Percentiles rank a stretch among this genome's conserved stretches.
phyloP scores from a whole-genome alignment of 2,329 filamentous ascomycete species.

The Neodidymelliopsis sp. region DNA sequence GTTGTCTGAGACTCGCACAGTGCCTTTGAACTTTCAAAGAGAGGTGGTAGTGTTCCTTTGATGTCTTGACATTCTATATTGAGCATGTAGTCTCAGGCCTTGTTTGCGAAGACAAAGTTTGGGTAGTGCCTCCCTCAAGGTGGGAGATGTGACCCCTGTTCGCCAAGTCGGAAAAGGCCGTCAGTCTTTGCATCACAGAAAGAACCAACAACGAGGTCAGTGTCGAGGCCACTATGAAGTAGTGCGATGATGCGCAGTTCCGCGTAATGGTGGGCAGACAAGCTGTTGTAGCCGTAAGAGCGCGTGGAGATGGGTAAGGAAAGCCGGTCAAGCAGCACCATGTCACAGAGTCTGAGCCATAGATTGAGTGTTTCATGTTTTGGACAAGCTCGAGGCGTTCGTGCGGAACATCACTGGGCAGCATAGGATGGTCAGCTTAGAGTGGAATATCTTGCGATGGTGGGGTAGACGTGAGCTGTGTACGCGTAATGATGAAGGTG shows the following conservation, averaged over 20 bases:
- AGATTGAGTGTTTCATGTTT: not conserved
- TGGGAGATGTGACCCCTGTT: constrained; percentile 3
- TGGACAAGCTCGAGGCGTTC: not conserved
- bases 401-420: not conserved
- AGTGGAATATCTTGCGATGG: not conserved
- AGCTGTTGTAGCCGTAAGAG: not conserved
- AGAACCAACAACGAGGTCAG: not conserved
- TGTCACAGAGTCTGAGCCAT: not conserved
- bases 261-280: not conserved
- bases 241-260: not conserved
- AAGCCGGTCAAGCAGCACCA: not conserved
- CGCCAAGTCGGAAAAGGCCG: constrained; percentile 13
- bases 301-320: not conserved
- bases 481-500: constrained; percentile 16
- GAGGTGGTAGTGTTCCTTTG: not conserved
- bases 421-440: not conserved
- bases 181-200: not conserved
- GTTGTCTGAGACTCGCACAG: constrained; percentile 13
- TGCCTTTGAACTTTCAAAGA: constrained; percentile 1
- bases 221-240: not conserved
- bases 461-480: constrained; percentile 1
- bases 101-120: not conserved
- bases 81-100: not conserved
- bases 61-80: not conserved
- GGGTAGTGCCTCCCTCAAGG: constrained; percentile 1